These are phyloP conservation scores for barrel medic (Medicago truncatula) DNA, from an alignment of 306 rosid genomes.

Conservation along the genomic window DNA sequence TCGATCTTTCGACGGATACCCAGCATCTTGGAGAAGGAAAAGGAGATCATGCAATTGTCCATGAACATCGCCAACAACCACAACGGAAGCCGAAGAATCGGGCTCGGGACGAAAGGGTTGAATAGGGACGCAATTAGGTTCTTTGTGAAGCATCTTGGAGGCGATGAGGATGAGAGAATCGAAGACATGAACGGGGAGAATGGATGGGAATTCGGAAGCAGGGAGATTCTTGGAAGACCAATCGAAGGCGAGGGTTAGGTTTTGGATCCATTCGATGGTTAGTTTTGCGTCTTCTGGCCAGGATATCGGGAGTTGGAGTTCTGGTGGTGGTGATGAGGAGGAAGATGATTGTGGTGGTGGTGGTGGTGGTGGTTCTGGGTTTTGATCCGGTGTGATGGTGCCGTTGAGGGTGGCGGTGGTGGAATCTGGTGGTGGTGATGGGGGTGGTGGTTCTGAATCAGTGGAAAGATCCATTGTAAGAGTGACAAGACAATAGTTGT, in stretches of 20 bases:
- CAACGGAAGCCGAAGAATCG: conserved; percentile 36
- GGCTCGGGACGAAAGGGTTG: conserved; percentile 50
- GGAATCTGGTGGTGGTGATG: conserved; percentile 42
- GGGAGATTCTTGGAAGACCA: conserved; percentile 69
- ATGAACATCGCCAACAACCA: conserved; percentile 79
- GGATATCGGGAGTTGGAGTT: conserved; percentile 50
- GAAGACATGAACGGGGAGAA: conserved; percentile 68
- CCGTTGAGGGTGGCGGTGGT: conserved; percentile 33
- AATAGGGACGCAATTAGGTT: conserved; percentile 69
- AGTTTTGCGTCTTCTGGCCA: conserved; percentile 70
- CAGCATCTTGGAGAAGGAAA: conserved; percentile 70
- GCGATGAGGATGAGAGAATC: conserved; percentile 71
- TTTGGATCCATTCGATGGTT: conserved; percentile 63
- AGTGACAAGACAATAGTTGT: not conserved
- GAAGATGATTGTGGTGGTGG: conserved; percentile 27
- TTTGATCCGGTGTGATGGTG: not conserved
- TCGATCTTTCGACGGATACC: conserved; percentile 65
- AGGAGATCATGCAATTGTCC: conserved; percentile 83
- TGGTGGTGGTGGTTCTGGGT: conserved; percentile 10
- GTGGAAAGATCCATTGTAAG: conserved; percentile 40
- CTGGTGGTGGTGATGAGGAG: conserved; percentile 37
- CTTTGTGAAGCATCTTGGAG: conserved; percentile 85
- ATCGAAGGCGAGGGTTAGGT: conserved; percentile 64
- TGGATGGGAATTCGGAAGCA: conserved; percentile 62
- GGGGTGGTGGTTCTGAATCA: conserved; percentile 40